Evolutionary conservation across 805 yeast genomes (phyloP).

Genomic region (Cyberlindnera bimundalis): DNA sequence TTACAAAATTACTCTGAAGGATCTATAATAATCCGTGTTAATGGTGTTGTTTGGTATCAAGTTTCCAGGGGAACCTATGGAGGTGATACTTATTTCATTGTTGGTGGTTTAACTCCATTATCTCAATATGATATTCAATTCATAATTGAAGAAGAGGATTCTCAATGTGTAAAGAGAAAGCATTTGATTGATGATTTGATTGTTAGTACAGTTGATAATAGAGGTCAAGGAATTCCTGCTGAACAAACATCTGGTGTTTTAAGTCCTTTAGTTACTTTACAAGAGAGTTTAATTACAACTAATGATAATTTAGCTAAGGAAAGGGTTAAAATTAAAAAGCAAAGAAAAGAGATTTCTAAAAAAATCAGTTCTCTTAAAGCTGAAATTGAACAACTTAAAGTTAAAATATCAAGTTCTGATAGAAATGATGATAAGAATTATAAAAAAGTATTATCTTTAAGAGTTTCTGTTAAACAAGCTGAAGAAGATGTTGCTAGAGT

Average conservation of each 20-base stretch:
- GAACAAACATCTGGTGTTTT: slow-evolving; percentile 35
- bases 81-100: slow-evolving; percentile 50
- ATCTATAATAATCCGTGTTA: slow-evolving; percentile 47
- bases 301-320: slow-evolving; percentile 57
- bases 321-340: slow-evolving; percentile 51
- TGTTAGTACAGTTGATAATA: slow-evolving; percentile 33
- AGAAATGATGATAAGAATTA: slow-evolving; percentile 52
- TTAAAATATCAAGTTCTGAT: slow-evolving; percentile 44
- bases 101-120: slow-evolving; percentile 61
- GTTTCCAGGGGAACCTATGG: slow-evolving; percentile 47
- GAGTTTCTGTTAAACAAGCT: slow-evolving; percentile 23
- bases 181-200: slow-evolving; percentile 37
- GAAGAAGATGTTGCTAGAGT: slow-evolving; percentile 25
- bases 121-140: slow-evolving; percentile 59
- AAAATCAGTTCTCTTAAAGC: slow-evolving; percentile 45
- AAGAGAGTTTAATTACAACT: slow-evolving; percentile 63
- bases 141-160: slow-evolving; percentile 33
- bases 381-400: slow-evolving; percentile 54
- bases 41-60: slow-evolving; percentile 70
- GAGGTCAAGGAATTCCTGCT: slow-evolving; percentile 23
- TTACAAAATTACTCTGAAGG: slow-evolving; percentile 42
- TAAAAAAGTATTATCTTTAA: slow-evolving; percentile 22
- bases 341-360: slow-evolving; percentile 56
- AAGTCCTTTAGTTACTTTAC: slow-evolving; percentile 61
- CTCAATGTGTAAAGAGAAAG: slow-evolving; percentile 28